phyloP scores from a whole-genome alignment of 345 rosid genomes.

The Populus alba region DNA sequence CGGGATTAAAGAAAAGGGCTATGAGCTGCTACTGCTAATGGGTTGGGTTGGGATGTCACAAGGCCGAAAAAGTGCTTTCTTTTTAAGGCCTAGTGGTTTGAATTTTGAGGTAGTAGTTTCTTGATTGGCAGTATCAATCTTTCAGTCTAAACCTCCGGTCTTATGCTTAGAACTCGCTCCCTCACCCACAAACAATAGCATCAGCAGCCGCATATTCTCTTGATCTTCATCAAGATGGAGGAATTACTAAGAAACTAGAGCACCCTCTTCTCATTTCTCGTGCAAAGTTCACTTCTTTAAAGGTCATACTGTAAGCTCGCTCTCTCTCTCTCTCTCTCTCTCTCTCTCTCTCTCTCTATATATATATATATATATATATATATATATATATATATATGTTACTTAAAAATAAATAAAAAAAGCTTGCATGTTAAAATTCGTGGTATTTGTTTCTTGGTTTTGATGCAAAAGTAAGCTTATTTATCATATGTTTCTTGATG shows the following conservation, averaged over 20 bases:
- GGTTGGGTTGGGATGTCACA: too few relatives aligned
- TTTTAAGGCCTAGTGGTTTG: too few relatives aligned
- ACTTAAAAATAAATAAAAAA: too few relatives aligned
- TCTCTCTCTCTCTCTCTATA: too few relatives aligned
- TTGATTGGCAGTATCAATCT: background rate
- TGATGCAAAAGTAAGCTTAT: background rate
- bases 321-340: background rate
- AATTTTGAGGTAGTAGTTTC: too few relatives aligned
- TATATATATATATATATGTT: too few relatives aligned
- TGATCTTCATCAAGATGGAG: background rate
- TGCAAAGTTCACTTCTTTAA: background rate
- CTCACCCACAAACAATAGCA: background rate
- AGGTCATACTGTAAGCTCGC: background rate
- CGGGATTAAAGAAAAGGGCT: too few relatives aligned
- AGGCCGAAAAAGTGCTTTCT: too few relatives aligned
- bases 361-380: too few relatives aligned
- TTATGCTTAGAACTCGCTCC: background rate
- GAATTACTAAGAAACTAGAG: background rate
- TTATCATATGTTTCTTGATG: background rate
- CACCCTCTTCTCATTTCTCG: background rate
- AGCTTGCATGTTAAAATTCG: too few relatives aligned
- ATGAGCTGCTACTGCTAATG: too few relatives aligned
- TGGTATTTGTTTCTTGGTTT: too few relatives aligned
- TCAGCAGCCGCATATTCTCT: background rate
- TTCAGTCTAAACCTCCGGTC: constrained; percentile 5